Conservation (phyloP, 2,329 filamentous ascomycete species). For the Fusarium annulatum region DNA sequence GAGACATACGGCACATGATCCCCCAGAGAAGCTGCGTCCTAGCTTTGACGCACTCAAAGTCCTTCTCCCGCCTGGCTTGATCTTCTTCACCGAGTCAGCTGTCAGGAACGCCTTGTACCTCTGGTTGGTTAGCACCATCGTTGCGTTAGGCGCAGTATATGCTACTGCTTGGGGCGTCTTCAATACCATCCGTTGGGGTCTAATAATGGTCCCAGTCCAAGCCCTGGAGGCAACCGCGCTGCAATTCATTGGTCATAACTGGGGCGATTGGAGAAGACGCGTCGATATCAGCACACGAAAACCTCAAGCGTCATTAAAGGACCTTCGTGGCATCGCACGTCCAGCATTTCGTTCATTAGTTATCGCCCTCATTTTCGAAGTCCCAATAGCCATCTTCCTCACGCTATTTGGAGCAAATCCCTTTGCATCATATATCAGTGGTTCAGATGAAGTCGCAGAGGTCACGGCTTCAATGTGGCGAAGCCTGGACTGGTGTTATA, state of each 20-base stretch:
- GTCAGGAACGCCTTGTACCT: conserved; percentile 76
- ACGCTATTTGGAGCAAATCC: conserved; percentile 66
- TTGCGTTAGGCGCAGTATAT: conserved; percentile 71
- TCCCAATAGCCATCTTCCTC: conserved; percentile 71
- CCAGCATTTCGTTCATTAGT: conserved; percentile 65
- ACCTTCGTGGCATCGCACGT: conserved; percentile 53
- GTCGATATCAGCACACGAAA: conserved; percentile 40
- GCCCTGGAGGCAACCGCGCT: conserved; percentile 73
- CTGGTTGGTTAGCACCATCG: conserved; percentile 74
- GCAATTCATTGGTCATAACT: conserved; percentile 74
- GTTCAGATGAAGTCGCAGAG: conserved; percentile 64
- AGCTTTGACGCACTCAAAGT: conserved; percentile 58
- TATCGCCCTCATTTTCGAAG: conserved; percentile 68
- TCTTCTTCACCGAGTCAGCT: conserved; percentile 72
- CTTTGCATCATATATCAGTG: conserved; percentile 72
- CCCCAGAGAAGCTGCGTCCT: conserved; percentile 45
- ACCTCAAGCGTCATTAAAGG: conserved; percentile 30
- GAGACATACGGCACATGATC: neutral
- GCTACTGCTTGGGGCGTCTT: conserved; percentile 80
- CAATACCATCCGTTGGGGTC: conserved; percentile 78
- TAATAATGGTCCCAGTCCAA: conserved; percentile 79
- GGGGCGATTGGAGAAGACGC: conserved; percentile 62
- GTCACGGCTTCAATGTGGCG: conserved; percentile 75
- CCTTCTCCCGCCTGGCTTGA: conserved; percentile 66
- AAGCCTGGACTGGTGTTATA: conserved; percentile 73